Percentiles rank a stretch among this genome's conserved stretches.
Evolutionary conservation across 2,329 filamentous ascomycete species (phyloP).

Genomic region (Trichoderma cornu-damae): DNA sequence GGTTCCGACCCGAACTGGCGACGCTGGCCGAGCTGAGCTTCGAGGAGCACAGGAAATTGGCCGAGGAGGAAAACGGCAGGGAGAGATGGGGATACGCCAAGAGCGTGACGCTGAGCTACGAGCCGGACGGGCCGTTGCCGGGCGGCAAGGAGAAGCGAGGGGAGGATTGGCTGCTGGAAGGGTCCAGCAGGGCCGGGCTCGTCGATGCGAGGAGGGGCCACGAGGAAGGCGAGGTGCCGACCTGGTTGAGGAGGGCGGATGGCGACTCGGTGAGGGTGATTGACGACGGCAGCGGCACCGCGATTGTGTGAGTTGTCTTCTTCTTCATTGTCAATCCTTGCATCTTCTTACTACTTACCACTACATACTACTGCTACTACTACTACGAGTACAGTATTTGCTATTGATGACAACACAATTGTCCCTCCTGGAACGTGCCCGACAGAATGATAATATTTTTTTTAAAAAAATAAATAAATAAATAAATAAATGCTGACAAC

Average conservation of each 20-base stretch:
- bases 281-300: conserved; percentile 54
- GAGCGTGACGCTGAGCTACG: conserved; percentile 55
- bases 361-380: too few species aligned
- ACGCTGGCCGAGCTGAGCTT: conserved; percentile 64
- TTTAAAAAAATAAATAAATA: too few species aligned
- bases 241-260: conserved; percentile 35
- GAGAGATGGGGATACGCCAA: conserved; percentile 46
- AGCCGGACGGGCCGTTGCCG: conserved; percentile 33
- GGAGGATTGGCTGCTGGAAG: conserved; percentile 62
- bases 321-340: too few species aligned
- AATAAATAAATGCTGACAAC: not conserved
- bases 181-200: conserved; percentile 55
- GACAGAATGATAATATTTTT: too few species aligned
- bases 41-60: conserved; percentile 60
- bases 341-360: not conserved
- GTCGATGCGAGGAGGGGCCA: conserved; percentile 32
- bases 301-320: conserved; percentile 57
- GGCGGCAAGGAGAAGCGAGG: conserved; percentile 38
- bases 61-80: conserved; percentile 52
- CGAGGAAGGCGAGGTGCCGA: conserved; percentile 31
- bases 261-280: conserved; percentile 58
- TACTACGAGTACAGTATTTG: too few species aligned
- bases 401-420: too few species aligned
- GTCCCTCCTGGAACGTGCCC: too few species aligned
- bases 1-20: conserved; percentile 56